Evolutionary conservation across 768 basidiomycete genomes (phyloP), one percentile per base, ranked within the genome.

Genomic region (Lactifluus subvellereus): DNA sequence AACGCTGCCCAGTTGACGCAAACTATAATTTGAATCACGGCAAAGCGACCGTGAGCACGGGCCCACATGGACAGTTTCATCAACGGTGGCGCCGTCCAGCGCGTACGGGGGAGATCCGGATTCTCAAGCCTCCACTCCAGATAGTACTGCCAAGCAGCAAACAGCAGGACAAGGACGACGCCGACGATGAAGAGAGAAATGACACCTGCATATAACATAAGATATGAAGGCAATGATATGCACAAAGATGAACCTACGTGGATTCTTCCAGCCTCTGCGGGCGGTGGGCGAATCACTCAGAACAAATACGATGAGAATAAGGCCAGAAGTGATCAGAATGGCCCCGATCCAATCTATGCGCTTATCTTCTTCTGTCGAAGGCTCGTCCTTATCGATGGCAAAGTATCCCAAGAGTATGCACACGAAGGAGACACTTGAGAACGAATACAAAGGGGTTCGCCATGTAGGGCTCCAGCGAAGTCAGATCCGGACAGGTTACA

Each of bases 341-440:
- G 86, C 87, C 3, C 92, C 92, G 20, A 89, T 72, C 89, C 89
- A 92, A 63, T 94, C 92, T 0, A 93, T 78, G 0, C 84, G 77
- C 30, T 76, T 59, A 57, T 75, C 73, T 11, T 43, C 57, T 55
- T 72, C 73, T 3, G 65, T 66, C 22, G 70, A 72, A 1, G 74
- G 70, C 8, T 69, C 54, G 66, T 94, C 92, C 0, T 73, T 40
- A 33, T 89, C 86, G 35, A 95, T 83, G 3, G 79, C 79, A n/a
- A 86, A 57, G 2, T 82, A 69, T 0, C 80, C 89, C 1, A 81
- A 76, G 3, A 86, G 16, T 13, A 81, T 72, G 55, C 83, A 82
- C 1, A 85, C 63, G 3, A 78, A 72, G 0, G 81, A 80, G 10
- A 94, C 64, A 0, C 81, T 90, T 0, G 83, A 76, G 27, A 83